Evolutionary conservation across 441 rosid genomes (phyloP), one percentile per base, ranked within the genome.

Genomic region (Eugenia klotzschiana): DNA sequence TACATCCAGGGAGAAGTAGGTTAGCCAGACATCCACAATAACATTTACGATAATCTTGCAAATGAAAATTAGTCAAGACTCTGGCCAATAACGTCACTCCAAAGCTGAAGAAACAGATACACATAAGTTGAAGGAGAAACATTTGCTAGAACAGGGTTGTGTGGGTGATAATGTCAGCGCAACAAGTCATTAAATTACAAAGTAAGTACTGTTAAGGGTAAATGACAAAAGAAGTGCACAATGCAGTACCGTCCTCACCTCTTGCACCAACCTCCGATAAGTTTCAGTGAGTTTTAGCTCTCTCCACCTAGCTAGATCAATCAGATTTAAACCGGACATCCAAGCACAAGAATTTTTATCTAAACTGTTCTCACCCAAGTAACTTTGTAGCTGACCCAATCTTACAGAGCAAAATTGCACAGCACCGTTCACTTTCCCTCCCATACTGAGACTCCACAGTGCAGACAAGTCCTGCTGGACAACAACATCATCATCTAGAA

Each of bases 311-410:
- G 80, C 90, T 81, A 97, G 94, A 90, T 97, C 98, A 87, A 97
- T 85, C 40, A 95, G 86, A 85, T 94, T 97, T 85, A 97, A 90
- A 85, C 99, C 99, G 84, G 99, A 92, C 99, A 97, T 94, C 99
- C 98, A 97, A 82, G 91, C 89, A 88, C 98, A 95, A 5, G 93
- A 91, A 57, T 85, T 89, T 83, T 86, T 82, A 81, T 92, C 86
- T 54, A 89, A 89, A 81, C 50, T 88, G 80, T 87, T 87, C 84
- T 87, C 87, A 54, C 90, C 91, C 86, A 94, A 82, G 85, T 87
- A 90, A 83, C 87, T 89, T 84, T 77, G 85, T 81, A 95, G 92
- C 89, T 90, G 94, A 85, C 94, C 94, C 84, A 94, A 85, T 80
- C 89, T 93, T 84, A 96, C 91, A 40, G 95, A 88, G 84, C 98